Percentiles rank a stretch among this genome's conserved stretches.
These are phyloP conservation scores for Ustilaginoidea virens DNA, from an alignment of 2,329 filamentous ascomycete species.

Conservation along the genomic window DNA sequence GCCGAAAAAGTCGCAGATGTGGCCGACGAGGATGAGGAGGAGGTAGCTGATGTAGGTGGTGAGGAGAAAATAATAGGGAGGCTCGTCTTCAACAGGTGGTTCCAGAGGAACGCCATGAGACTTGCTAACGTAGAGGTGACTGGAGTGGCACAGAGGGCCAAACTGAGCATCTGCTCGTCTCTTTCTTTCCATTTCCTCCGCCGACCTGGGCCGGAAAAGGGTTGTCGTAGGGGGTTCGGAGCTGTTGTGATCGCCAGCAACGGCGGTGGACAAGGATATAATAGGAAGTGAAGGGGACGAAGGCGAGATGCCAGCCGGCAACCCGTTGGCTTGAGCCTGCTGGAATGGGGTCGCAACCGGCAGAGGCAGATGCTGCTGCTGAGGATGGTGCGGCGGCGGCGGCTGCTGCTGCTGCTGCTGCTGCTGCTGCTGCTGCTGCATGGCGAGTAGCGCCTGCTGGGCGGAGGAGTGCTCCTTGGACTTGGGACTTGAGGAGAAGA, in stretches of 20 bases:
- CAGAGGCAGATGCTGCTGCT: too few species aligned
- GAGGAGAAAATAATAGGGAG: conserved; percentile 89
- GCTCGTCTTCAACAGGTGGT: conserved; percentile 82
- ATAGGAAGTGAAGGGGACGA: conserved; percentile 69
- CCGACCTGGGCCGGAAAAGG: conserved; percentile 75
- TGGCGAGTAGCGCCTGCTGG: conserved; percentile 51
- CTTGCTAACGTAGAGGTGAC: conserved; percentile 78
- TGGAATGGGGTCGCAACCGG: too few species aligned
- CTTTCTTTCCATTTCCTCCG: conserved; percentile 63
- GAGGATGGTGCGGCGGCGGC: conserved; percentile 15
- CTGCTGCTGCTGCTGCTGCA: conserved; percentile 37
- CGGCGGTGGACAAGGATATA: conserved; percentile 81
- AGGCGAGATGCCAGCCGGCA: conserved; percentile 50
- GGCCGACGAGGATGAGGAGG: conserved; percentile 86
- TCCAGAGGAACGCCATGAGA: conserved; percentile 69
- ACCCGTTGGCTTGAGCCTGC: conserved; percentile 17
- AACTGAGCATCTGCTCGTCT: conserved; percentile 80
- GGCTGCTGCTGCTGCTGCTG: conserved; percentile 29
- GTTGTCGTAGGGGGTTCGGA: conserved; percentile 60
- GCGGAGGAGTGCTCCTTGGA: conserved; percentile 49
- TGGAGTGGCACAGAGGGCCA: conserved; percentile 64
- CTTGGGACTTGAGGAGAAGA: conserved; percentile 73
- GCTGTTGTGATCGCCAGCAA: conserved; percentile 54
- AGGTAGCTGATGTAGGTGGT: conserved; percentile 98
- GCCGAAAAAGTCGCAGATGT: conserved; percentile 93